Percentiles rank a stretch among this genome's conserved stretches.
These are phyloP conservation scores for Aspergillus diversus DNA, from an alignment of 495 filamentous ascomycete species.

Conservation along the genomic window DNA sequence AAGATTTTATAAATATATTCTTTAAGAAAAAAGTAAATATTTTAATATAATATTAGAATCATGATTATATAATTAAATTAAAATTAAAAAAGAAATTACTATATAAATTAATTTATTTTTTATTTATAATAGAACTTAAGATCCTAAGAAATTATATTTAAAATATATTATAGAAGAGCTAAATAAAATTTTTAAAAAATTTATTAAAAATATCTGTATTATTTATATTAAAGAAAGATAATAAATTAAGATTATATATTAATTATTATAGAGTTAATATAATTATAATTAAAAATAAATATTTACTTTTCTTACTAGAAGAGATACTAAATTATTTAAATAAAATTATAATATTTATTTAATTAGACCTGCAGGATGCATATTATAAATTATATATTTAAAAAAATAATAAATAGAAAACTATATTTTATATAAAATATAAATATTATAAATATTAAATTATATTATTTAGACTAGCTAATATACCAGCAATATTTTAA, in stretches of 20 bases:
- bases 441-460: background rate
- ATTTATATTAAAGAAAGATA: background rate
- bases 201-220: background rate
- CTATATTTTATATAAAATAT: slow-evolving; percentile 1
- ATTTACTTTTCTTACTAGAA: background rate
- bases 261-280: background rate
- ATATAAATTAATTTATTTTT: slow-evolving; percentile 5
- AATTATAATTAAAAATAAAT: slow-evolving; percentile 10
- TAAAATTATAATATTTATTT: background rate
- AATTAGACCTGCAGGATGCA: background rate
- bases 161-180: background rate
- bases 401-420: background rate
- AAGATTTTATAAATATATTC: background rate
- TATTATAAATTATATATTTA: background rate
- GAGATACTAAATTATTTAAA: background rate
- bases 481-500: background rate
- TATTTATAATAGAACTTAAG: background rate
- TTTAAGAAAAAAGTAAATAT: background rate
- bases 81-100: background rate
- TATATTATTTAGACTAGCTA: slow-evolving; percentile 4
- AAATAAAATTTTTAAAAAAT: slow-evolving; percentile 1
- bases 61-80: background rate
- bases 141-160: slow-evolving; percentile 2
- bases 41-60: background rate
- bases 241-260: background rate